Percentiles rank a stretch among this genome's conserved stretches.
Conservation (phyloP, 495 filamentous ascomycete species). For the Lichina pygmaea region DNA sequence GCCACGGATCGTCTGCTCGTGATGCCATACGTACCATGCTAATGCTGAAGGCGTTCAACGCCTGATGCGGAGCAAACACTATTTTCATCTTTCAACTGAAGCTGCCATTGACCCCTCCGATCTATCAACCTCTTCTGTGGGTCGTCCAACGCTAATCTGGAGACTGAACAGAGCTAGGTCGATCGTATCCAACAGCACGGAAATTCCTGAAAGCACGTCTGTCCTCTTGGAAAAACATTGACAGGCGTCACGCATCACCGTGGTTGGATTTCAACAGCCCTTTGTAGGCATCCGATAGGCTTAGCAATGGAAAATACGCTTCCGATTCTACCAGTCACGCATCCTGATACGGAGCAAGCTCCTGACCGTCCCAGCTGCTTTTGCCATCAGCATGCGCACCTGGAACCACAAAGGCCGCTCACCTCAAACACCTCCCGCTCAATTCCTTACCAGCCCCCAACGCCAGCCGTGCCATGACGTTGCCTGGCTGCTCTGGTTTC, state of each 20-base stretch:
- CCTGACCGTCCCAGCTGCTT: conserved; percentile 42
- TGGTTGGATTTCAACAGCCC: no score
- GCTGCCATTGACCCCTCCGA: conserved; percentile 3
- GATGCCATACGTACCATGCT: conserved; percentile 78
- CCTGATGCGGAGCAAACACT: conserved; percentile 45
- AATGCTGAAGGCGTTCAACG: conserved; percentile 44
- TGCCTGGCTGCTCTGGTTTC: conserved; percentile 58
- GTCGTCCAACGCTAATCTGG: no score
- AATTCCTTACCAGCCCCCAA: conserved; percentile 32
- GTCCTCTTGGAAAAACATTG: no score
- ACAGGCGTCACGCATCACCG: no score
- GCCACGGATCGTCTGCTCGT: conserved; percentile 13
- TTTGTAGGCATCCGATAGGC: no score
- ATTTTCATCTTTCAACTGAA: conserved; percentile 98
- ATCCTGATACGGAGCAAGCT: conserved; percentile 34
- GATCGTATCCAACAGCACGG: no score
- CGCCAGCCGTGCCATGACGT: conserved; percentile 60
- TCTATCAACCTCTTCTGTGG: no score
- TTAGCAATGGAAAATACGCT: conserved; percentile 24
- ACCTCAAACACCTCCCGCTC: conserved; percentile 53
- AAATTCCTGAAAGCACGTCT: no score
- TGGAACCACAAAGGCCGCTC: conserved; percentile 9
- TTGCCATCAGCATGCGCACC: not conserved
- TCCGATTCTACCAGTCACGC: conserved; percentile 95
- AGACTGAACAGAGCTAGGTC: no score